Conservation (phyloP, 1,284 basidiomycete species). For the Spongiforma sp. region DNA sequence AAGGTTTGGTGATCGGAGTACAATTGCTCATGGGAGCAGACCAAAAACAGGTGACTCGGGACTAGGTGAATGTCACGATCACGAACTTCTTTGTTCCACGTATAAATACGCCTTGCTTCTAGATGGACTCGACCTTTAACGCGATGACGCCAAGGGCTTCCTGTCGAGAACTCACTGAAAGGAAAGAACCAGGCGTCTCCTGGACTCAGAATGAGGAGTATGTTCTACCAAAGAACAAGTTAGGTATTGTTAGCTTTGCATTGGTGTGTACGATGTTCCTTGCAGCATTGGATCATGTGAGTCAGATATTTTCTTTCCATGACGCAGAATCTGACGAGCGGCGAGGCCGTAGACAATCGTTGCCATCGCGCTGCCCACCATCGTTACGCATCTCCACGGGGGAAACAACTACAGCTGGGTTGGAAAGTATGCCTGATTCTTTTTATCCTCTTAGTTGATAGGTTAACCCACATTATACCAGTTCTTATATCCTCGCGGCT, state of each 20-base stretch:
- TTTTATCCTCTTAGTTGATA: slow-evolving; percentile 21
- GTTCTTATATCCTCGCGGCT: slow-evolving; percentile 77
- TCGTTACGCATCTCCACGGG: slow-evolving; percentile 70
- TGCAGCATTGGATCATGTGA: slow-evolving; percentile 60
- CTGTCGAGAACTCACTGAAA: neutral
- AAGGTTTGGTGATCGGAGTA: too few relatives aligned
- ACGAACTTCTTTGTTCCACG: too few relatives aligned
- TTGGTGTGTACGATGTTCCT: slow-evolving; percentile 63
- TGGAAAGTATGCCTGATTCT: slow-evolving; percentile 55
- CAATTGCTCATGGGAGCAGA: too few relatives aligned
- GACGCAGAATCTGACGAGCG: neutral
- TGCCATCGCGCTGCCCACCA: slow-evolving; percentile 78
- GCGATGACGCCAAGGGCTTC: slow-evolving; percentile 1
- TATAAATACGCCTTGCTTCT: neutral
- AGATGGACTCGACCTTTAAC: neutral
- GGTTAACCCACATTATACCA: slow-evolving; percentile 23
- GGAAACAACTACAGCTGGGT: slow-evolving; percentile 78
- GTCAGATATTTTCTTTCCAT: slow-evolving; percentile 1
- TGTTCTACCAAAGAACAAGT: slow-evolving; percentile 55
- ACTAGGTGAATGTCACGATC: too few relatives aligned
- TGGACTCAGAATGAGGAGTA: slow-evolving; percentile 60
- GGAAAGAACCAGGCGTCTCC: slow-evolving; percentile 45
- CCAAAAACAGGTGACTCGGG: too few relatives aligned
- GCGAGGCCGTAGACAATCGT: slow-evolving; percentile 76
- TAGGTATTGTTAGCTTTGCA: slow-evolving; percentile 58